Percentiles rank a stretch among this genome's conserved stretches.
Conservation (phyloP, 345 rosid genomes). For the Alliaria petiolata region DNA sequence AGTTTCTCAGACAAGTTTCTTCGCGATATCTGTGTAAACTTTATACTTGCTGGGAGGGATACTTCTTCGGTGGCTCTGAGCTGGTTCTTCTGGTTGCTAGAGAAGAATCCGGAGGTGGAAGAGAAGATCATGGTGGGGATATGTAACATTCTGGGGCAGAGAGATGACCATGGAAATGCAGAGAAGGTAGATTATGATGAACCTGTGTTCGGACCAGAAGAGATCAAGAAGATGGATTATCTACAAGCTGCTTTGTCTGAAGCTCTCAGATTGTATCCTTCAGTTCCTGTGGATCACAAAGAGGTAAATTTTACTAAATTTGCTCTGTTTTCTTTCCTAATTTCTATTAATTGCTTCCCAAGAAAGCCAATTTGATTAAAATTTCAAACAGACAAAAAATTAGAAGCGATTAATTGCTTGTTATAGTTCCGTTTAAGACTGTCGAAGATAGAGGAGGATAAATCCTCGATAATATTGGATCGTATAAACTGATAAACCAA, state of each 20-base stretch:
- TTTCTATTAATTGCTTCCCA: not conserved
- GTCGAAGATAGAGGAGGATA: not conserved
- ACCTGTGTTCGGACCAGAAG: constrained; percentile 58
- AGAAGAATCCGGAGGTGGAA: constrained; percentile 58
- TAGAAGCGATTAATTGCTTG: not conserved
- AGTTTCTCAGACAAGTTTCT: constrained; percentile 75
- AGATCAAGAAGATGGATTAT: constrained; percentile 95
- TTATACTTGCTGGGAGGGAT: constrained; percentile 96
- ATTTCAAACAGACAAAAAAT: not conserved
- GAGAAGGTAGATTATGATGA: constrained; percentile 13
- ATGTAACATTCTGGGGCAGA: constrained; percentile 45
- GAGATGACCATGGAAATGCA: constrained; percentile 23
- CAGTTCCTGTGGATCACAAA: constrained; percentile 94
- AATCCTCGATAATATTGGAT: not conserved
- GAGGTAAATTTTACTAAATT: constrained; percentile 55
- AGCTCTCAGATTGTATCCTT: constrained; percentile 88
- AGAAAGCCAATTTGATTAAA: not conserved
- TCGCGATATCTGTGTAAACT: constrained; percentile 87
- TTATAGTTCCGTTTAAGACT: not conserved
- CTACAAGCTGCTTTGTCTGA: constrained; percentile 93
- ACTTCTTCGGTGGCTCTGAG: constrained; percentile 92
- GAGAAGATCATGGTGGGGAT: constrained; percentile 60
- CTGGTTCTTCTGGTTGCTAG: constrained; percentile 84
- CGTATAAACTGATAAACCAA: not conserved
- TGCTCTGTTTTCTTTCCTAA: not conserved